phyloP scores from a whole-genome alignment of 2,329 filamentous ascomycete species.

The Sporothrix pseudoabietina region DNA sequence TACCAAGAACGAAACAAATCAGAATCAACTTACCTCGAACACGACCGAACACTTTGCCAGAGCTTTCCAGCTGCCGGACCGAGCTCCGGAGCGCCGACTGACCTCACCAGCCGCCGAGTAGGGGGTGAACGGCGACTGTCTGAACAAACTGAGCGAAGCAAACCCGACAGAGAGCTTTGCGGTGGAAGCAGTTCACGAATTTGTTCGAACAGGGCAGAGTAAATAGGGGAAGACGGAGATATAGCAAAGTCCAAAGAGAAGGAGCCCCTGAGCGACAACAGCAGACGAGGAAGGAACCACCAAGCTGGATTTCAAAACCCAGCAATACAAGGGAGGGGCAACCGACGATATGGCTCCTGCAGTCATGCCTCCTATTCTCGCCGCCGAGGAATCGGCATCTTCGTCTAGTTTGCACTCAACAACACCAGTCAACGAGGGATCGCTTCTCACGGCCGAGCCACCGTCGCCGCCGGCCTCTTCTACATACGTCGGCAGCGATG shows the following conservation, averaged over 20 bases:
- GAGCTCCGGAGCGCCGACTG: background rate
- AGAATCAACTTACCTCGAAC: background rate
- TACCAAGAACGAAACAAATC: background rate
- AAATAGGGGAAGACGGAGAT: background rate
- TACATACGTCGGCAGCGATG: background rate
- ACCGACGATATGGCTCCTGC: background rate
- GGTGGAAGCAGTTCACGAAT: background rate
- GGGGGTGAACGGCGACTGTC: background rate
- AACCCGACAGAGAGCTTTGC: background rate
- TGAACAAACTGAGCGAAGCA: background rate
- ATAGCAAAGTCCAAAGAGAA: background rate
- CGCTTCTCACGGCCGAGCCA: background rate
- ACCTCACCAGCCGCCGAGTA: background rate
- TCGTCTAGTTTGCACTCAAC: background rate
- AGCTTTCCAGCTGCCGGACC: background rate
- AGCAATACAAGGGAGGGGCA: background rate
- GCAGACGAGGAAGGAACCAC: background rate
- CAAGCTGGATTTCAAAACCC: background rate
- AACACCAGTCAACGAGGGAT: background rate
- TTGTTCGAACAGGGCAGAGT: background rate
- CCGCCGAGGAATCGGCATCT: slow-evolving; percentile 2
- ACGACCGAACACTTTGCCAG: background rate
- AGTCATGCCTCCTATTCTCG: background rate
- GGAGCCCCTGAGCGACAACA: background rate
- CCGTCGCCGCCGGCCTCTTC: background rate